Evolutionary conservation across 2,329 filamentous ascomycete species (phyloP).

Genomic region (Triangularia setosa): DNA sequence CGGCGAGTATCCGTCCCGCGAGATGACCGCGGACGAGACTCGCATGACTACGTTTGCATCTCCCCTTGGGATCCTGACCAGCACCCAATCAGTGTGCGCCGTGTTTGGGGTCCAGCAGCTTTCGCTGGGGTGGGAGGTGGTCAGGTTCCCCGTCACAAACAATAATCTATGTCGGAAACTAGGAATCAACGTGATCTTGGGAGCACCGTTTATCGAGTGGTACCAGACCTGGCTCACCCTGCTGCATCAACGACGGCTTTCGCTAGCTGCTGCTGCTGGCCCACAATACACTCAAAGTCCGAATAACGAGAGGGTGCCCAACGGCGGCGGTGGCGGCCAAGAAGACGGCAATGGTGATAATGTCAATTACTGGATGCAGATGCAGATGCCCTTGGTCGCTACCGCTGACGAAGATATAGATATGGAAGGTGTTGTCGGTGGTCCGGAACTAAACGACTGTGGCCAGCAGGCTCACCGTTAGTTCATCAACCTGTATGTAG

Average conservation of each 20-base stretch:
- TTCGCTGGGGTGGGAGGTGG: neutral
- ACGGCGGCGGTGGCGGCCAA: neutral
- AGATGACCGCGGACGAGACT: neutral
- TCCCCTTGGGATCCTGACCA: neutral
- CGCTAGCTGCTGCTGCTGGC: neutral
- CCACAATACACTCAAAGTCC: neutral
- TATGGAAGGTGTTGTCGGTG: neutral
- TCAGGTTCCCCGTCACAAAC: neutral
- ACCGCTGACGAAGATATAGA: neutral
- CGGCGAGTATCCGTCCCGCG: neutral
- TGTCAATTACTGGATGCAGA: neutral
- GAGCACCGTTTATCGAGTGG: neutral
- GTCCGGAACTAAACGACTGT: neutral
- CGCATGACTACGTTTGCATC: neutral
- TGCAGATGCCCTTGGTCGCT: neutral
- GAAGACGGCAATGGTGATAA: neutral
- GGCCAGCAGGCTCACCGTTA: too few species aligned
- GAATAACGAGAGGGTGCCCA: neutral
- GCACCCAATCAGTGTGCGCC: neutral
- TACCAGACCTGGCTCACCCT: neutral
- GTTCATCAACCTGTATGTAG: neutral
- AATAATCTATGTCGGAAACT: neutral
- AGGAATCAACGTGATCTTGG: neutral
- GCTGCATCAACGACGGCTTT: neutral
- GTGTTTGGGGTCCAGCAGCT: neutral